Evolutionary conservation across 108 stramenopile species (phyloP).

Genomic region (Discostella stelligeroides): DNA sequence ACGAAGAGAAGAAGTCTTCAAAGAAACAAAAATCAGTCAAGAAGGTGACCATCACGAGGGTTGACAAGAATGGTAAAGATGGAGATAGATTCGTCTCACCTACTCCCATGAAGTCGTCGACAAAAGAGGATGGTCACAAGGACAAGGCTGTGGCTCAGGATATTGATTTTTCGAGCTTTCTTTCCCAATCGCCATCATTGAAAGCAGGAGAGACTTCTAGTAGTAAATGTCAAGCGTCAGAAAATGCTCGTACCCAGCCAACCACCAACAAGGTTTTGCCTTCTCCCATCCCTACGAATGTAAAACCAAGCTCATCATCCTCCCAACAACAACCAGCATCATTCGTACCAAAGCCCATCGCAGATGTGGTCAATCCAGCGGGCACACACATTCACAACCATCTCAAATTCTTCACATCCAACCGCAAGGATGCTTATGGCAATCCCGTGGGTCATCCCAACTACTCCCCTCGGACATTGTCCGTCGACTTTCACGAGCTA

Average conservation of each 20-base stretch:
- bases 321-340: conserved; percentile 16
- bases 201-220: background rate
- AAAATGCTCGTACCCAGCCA: background rate
- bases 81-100: conserved; percentile 23
- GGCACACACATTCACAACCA: conserved; percentile 94
- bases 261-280: background rate
- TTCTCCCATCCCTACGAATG: background rate
- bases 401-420: conserved; percentile 73
- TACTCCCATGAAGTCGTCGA: conserved; percentile 26
- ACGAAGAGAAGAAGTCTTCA: conserved; percentile 28
- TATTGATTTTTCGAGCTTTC: conserved; percentile 32
- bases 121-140: conserved; percentile 2
- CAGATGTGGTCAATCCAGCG: conserved; percentile 21
- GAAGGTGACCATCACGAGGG: conserved; percentile 16
- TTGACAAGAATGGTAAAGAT: conserved; percentile 3
- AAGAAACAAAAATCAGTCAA: conserved; percentile 16
- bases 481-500: conserved; percentile 60
- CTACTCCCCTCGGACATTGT: conserved; percentile 90
- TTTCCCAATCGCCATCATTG: conserved; percentile 19
- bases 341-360: conserved; percentile 10
- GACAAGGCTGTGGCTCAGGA: background rate
- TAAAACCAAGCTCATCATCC: conserved; percentile 1
- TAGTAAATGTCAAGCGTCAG: background rate
- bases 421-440: conserved; percentile 68
- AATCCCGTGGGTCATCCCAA: conserved; percentile 67